A percentile compares a stretch with the other conserved stretches of the same genome.
Evolutionary conservation across 768 basidiomycete species (phyloP).

Genomic region (Mrakia frigida): DNA sequence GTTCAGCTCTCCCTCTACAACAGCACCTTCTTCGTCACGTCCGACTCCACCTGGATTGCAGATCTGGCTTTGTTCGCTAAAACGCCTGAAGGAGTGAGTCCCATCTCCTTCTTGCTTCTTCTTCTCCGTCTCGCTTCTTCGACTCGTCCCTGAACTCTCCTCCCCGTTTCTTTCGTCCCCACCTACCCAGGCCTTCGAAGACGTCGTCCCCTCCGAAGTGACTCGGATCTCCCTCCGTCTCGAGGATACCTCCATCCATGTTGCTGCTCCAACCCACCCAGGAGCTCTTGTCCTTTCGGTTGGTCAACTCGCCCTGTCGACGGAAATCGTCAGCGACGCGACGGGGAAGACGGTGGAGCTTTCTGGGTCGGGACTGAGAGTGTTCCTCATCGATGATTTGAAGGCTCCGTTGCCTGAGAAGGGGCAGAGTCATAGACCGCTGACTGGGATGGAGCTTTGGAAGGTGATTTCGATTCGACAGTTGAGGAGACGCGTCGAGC

Average conservation of each 20-base stretch:
- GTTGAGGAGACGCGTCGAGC: not conserved
- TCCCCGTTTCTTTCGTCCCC: not conserved
- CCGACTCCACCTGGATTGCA: conserved; percentile 59
- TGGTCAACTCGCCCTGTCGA: conserved; percentile 62
- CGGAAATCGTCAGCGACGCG: conserved; percentile 66
- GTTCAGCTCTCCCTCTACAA: conserved; percentile 61
- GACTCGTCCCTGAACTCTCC: conserved; percentile 2
- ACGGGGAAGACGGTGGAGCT: conserved; percentile 55
- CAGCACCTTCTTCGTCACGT: conserved; percentile 58
- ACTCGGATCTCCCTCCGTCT: conserved; percentile 66
- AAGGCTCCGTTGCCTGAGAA: conserved; percentile 30
- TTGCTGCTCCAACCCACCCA: conserved; percentile 52
- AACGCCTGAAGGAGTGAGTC: conserved; percentile 78
- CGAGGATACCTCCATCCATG: conserved; percentile 61
- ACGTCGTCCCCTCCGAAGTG: conserved; percentile 82
- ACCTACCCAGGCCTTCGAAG: conserved; percentile 68
- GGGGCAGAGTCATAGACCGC: conserved; percentile 38
- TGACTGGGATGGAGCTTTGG: conserved; percentile 60
- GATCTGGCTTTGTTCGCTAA: conserved; percentile 65
- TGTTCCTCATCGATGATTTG: conserved; percentile 59
- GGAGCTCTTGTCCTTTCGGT: conserved; percentile 61
- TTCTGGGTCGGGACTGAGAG: conserved; percentile 50
- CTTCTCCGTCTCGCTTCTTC: not conserved
- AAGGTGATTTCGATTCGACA: conserved; percentile 31
- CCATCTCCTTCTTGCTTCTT: not conserved